Base-by-base conservation (phyloP, 2,329 filamentous ascomycete species). In the Ophiosphaerella herpotricha region DNA sequence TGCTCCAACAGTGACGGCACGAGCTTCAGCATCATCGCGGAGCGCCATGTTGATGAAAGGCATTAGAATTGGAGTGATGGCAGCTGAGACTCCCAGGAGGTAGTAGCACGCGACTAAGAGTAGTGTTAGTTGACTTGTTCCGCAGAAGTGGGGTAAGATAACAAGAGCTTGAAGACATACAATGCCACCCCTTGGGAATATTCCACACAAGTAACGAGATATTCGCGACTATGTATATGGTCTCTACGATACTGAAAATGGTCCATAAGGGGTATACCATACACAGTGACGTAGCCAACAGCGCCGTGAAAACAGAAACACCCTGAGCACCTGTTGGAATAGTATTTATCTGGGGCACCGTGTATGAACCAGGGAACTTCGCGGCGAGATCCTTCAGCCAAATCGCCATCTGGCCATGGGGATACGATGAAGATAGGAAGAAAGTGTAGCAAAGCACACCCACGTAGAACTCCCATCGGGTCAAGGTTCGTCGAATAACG, bases 381-480 rank as follows among this genome's bases (percentile, higher is more conserved):
- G 50, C 55, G 5, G 74, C 74, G 24, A 79, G 75, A 1, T 74
- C 72, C 50, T 81, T 81, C 35, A 82, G 74, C 80, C 80, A 82
- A 9, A 82, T 73, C 26, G 75, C 79, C 79, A 82, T 82, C 47
- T 82, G 81, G 0, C 66, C 61, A 3, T 67, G 58, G 0, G 78
- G 78, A 49, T 82, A 82, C 0, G 70, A 71, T 0, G 75, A 74
- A 5, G 59, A 68, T 1, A 66, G 43, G 48, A 66, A 63, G 47
- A 79, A 72, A 0, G 68, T 78, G 52, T 81, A 81, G 37, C 74
- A 76, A 2, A 73, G 65, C 0, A 81, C 72, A 37, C 80, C 80
- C 3, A 80, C 66, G 66, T 76, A 82, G 23, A 81, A 80, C 54
- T 81, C 78, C 79, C 79, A 81, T n/a, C 78, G 68, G 32, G 64